Percentiles rank a stretch among this genome's conserved stretches.
Evolutionary conservation across 768 basidiomycete species (phyloP).

Genomic region (Wakefieldia striispora): DNA sequence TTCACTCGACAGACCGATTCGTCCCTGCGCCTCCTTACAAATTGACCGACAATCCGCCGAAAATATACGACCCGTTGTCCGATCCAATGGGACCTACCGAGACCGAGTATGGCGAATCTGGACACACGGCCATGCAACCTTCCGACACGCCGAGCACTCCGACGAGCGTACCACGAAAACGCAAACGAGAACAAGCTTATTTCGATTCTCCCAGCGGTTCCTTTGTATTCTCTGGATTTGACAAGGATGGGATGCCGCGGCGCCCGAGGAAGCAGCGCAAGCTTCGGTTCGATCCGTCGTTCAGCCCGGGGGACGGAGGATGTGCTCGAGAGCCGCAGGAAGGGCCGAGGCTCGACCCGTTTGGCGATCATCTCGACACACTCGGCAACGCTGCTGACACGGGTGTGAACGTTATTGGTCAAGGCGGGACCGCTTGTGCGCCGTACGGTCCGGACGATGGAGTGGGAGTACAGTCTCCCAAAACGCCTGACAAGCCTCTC

Average conservation of each 20-base stretch:
- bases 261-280: slow-evolving; percentile 29
- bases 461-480: not conserved
- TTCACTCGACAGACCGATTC: slow-evolving; percentile 16
- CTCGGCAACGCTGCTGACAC: not conserved
- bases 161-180: slow-evolving; percentile 20
- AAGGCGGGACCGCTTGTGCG: not conserved
- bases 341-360: not conserved
- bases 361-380: not conserved
- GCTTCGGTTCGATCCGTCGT: slow-evolving; percentile 26
- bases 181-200: slow-evolving; percentile 28
- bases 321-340: not conserved
- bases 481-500: slow-evolving; percentile 12
- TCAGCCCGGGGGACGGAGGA: slow-evolving; percentile 15
- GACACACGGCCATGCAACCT: not conserved
- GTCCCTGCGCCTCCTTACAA: slow-evolving; percentile 19
- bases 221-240: slow-evolving; percentile 28
- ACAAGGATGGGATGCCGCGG: slow-evolving; percentile 29
- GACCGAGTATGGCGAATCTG: not conserved
- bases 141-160: slow-evolving; percentile 29
- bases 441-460: not conserved
- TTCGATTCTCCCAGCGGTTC: slow-evolving; percentile 28
- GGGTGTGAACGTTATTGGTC: not conserved
- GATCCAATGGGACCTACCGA: slow-evolving; percentile 1
- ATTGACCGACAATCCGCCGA: not conserved
- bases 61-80: not conserved